These are phyloP conservation scores for Microdochium paspali DNA, from an alignment of 2,329 filamentous ascomycete genomes.

Conservation along the genomic window DNA sequence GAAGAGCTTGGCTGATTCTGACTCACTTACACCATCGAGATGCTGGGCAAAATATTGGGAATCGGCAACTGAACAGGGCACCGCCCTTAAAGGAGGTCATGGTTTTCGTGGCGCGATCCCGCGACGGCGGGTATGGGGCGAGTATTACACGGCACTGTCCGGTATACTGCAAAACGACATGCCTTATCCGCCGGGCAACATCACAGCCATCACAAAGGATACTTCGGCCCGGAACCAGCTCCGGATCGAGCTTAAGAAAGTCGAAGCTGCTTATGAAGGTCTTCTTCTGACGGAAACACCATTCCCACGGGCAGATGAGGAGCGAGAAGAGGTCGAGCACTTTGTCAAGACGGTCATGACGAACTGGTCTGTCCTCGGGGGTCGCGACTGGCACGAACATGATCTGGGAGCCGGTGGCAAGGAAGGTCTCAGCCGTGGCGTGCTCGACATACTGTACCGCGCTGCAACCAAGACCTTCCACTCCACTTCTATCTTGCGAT, in stretches of 20 bases:
- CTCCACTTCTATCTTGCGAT: slow-evolving; percentile 77
- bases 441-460: slow-evolving; percentile 82
- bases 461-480: slow-evolving; percentile 92
- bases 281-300: slow-evolving; percentile 68
- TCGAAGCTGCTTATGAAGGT: slow-evolving; percentile 71
- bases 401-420: slow-evolving; percentile 78
- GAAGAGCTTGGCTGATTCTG: slow-evolving; percentile 38
- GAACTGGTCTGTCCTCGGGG: slow-evolving; percentile 80
- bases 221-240: slow-evolving; percentile 53
- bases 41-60: slow-evolving; percentile 67
- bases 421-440: slow-evolving; percentile 61
- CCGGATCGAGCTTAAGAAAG: slow-evolving; percentile 65
- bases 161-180: slow-evolving; percentile 60
- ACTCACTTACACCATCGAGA: slow-evolving; percentile 48
- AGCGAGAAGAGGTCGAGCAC: slow-evolving; percentile 68
- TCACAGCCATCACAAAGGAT: slow-evolving; percentile 30
- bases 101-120: slow-evolving; percentile 51
- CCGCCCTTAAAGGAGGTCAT: slow-evolving; percentile 40
- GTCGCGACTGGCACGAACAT: slow-evolving; percentile 68
- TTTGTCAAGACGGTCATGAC: slow-evolving; percentile 72
- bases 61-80: slow-evolving; percentile 25
- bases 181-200: slow-evolving; percentile 44
- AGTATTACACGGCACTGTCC: slow-evolving; percentile 76
- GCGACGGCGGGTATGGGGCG: slow-evolving; percentile 66
- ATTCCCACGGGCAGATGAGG: slow-evolving; percentile 77